Base-by-base conservation (phyloP, 2,329 filamentous ascomycete species). In the Cladosporium oxysporum region DNA sequence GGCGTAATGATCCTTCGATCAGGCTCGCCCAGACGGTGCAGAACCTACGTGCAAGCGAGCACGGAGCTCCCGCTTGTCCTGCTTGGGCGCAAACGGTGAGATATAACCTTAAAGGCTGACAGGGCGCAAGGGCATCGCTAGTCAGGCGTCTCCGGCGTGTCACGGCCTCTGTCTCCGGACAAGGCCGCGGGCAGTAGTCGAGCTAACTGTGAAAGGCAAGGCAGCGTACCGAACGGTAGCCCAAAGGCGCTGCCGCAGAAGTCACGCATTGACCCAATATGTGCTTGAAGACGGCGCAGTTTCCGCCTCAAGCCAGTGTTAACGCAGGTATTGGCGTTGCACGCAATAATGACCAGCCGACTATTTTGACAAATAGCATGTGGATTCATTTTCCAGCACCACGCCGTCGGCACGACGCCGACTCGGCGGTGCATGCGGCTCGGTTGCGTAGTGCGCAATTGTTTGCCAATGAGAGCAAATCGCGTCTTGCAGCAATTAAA, bases 1-100 rank as follows among this genome's bases (percentile, higher is more conserved):
- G 26, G 31, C 57, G 35, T 63, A 63, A 57, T 63, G 61, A 63
- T 63, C 61, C 61, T 63, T 63, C 61, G 61, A 57, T 55, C 61
- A 52, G 50, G 8, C 35, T 57, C 52, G 50, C 29, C 23, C 50
- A 31, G 44, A 29, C 29, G 26, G 18, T 35, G 52, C 29, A 33
- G 37, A 23, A 26, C 18, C 28, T 21, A 33, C 52, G 31, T 28
- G 5, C 57, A 31, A 37, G 21, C 61, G 61, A 55, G 52, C 52
- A 29, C 52, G 52, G 52, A 55, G 52, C 52, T n/a, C 18, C 28
- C 21, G 35, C 49, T 16, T 26, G 23, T 2, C 31, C 35, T n/a
- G 52, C 16, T 33, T 63, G 33, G 31, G 60, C 60, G 41, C 21
- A n/a, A 31, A 33, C 33, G 60, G 33, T 47, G 14, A 47, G 18